phyloP scores from a whole-genome alignment of 78 protist species.

The Blattamonas nauphoetae region DNA sequence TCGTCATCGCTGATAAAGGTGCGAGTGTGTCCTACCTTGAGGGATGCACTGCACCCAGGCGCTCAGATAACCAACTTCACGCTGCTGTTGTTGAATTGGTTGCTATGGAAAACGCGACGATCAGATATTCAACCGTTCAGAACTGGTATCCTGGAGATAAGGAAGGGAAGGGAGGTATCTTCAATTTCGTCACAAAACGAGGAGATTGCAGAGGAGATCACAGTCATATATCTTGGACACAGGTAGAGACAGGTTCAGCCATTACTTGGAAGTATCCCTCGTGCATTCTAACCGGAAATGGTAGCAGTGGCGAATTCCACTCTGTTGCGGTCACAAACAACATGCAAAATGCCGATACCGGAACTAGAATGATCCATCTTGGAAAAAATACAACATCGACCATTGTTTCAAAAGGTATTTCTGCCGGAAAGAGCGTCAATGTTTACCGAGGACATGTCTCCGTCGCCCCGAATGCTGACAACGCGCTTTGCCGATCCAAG shows the following conservation, averaged over 20 bases:
- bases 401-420: slow-evolving; percentile 23
- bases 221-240: slow-evolving; percentile 17
- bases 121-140: slow-evolving; percentile 26
- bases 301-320: slow-evolving; percentile 24
- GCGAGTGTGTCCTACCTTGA: slow-evolving; percentile 28
- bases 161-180: slow-evolving; percentile 13
- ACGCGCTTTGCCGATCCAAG: slow-evolving; percentile 18
- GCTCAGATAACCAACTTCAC: slow-evolving; percentile 11
- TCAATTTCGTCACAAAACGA: slow-evolving; percentile 25
- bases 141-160: slow-evolving; percentile 31
- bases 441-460: neutral
- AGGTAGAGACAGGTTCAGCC: slow-evolving; percentile 36
- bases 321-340: slow-evolving; percentile 15
- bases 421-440: slow-evolving; percentile 4
- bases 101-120: neutral
- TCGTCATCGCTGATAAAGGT: slow-evolving; percentile 21
- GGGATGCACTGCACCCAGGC: slow-evolving; percentile 27
- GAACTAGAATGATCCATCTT: slow-evolving; percentile 30
- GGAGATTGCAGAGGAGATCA: slow-evolving; percentile 10
- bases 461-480: neutral
- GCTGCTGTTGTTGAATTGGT: slow-evolving; percentile 34
- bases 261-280: slow-evolving; percentile 33
- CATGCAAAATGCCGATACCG: slow-evolving; percentile 26
- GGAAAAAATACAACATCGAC: slow-evolving; percentile 12
- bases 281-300: slow-evolving; percentile 14